Evolutionary conservation across 148 eudicot species (phyloP).

Genomic region (Heliamphora exappendiculata): DNA sequence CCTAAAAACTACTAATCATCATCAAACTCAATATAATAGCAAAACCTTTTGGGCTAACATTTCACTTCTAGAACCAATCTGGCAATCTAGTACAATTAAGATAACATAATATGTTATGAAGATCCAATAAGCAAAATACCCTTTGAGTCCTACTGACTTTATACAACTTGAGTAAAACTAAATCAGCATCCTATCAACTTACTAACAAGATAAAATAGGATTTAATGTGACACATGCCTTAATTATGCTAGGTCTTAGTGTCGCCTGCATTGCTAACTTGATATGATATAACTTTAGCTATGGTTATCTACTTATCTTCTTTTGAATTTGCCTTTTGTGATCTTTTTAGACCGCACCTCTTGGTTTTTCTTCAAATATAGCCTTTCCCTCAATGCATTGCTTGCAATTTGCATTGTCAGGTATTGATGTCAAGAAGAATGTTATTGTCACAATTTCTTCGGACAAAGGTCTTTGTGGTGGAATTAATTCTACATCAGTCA

Average conservation of each 20-base stretch:
- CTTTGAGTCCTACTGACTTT: no score
- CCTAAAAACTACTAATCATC: no score
- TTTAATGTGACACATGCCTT: not conserved
- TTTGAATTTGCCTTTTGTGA: not conserved
- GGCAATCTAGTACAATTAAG: no score
- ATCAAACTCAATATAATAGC: no score
- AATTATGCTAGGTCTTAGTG: not conserved
- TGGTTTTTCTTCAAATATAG: not conserved
- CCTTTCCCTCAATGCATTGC: not conserved
- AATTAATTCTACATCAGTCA: conserved; percentile 87
- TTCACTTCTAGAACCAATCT: no score
- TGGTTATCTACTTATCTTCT: no score
- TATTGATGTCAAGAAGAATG: conserved; percentile 92
- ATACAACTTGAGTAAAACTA: no score
- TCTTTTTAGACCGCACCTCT: not conserved
- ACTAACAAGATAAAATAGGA: not conserved
- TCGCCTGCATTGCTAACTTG: not conserved
- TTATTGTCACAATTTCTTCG: conserved; percentile 64
- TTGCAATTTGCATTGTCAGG: conserved; percentile 32
- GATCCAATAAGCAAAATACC: no score
- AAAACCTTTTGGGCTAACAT: no score
- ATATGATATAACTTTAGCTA: not conserved
- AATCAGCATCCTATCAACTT: no score
- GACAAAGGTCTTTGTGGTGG: conserved; percentile 99
- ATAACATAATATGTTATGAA: no score